phyloP scores from a whole-genome alignment of 2,329 filamentous ascomycete genomes.

The Fusarium mexicanum region DNA sequence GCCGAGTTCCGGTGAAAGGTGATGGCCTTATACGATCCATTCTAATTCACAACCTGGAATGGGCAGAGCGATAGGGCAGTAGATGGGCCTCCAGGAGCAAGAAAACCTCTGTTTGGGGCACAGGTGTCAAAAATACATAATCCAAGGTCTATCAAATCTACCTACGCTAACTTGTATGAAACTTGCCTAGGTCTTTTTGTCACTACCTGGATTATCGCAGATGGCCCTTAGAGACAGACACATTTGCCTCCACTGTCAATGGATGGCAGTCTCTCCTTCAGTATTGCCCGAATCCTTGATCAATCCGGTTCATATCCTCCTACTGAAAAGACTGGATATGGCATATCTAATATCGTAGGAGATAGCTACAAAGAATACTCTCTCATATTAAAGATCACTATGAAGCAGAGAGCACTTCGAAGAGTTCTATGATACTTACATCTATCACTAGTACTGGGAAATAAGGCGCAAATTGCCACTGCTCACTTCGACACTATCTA shows the following conservation, averaged over 20 bases:
- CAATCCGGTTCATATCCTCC: background rate
- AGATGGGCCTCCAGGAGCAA: background rate
- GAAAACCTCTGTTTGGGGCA: background rate
- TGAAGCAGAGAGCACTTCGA: background rate
- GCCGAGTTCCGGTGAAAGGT: constrained; percentile 54
- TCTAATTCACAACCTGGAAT: constrained; percentile 26
- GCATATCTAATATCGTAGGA: background rate
- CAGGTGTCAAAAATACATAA: background rate
- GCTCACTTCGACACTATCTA: background rate
- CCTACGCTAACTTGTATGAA: background rate
- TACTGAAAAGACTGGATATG: background rate
- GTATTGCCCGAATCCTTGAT: background rate
- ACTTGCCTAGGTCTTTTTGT: background rate
- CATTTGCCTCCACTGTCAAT: background rate
- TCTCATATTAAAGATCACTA: too few species aligned
- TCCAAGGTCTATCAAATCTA: background rate
- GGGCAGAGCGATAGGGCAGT: background rate
- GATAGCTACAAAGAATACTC: background rate
- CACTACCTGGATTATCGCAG: background rate
- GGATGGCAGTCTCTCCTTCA: background rate
- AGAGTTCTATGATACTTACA: constrained; percentile 14
- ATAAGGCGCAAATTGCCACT: constrained; percentile 7
- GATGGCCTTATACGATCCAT: constrained; percentile 60
- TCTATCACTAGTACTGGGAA: background rate
- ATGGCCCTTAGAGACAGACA: background rate